Conservation (phyloP, 75 land plant genomes). For the Selaginella tamariscina region DNA sequence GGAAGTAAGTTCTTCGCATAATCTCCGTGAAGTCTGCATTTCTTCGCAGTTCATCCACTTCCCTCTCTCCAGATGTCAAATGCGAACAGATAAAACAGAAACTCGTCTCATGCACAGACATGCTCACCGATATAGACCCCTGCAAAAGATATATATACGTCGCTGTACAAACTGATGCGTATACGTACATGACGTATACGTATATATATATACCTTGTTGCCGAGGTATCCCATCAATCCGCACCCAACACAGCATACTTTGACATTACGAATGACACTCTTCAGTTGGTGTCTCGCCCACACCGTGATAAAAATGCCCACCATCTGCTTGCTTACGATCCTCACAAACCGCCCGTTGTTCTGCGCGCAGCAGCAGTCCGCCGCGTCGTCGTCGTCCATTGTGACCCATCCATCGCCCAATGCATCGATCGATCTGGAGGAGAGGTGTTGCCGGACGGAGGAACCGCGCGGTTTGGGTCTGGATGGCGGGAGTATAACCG, state of each 20-base stretch:
- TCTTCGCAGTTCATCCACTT: constrained; percentile 57
- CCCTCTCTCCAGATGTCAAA: constrained; percentile 70
- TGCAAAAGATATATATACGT: constrained; percentile 13
- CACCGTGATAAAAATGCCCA: constrained; percentile 73
- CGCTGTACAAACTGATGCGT: not conserved
- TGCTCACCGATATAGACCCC: constrained; percentile 82
- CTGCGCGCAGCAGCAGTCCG: not conserved
- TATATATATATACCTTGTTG: constrained; percentile 54
- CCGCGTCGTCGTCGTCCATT: not conserved
- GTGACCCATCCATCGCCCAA: not conserved
- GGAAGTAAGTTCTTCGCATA: constrained; percentile 47
- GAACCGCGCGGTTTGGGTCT: not conserved
- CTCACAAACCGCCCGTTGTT: constrained; percentile 19
- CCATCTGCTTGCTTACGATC: constrained; percentile 86
- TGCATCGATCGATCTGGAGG: not conserved
- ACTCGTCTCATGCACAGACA: constrained; percentile 45
- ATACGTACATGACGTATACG: not conserved
- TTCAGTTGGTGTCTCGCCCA: constrained; percentile 56
- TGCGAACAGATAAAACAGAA: constrained; percentile 90
- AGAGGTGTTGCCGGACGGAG: not conserved
- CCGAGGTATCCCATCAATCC: constrained; percentile 86
- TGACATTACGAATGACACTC: constrained; percentile 34
- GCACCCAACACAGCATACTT: constrained; percentile 60
- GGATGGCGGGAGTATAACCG: not conserved
- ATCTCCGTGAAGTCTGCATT: constrained; percentile 66